Evolutionary conservation across 129 eudicot species (phyloP).

Genomic region (Gnaphalium uliginosum): DNA sequence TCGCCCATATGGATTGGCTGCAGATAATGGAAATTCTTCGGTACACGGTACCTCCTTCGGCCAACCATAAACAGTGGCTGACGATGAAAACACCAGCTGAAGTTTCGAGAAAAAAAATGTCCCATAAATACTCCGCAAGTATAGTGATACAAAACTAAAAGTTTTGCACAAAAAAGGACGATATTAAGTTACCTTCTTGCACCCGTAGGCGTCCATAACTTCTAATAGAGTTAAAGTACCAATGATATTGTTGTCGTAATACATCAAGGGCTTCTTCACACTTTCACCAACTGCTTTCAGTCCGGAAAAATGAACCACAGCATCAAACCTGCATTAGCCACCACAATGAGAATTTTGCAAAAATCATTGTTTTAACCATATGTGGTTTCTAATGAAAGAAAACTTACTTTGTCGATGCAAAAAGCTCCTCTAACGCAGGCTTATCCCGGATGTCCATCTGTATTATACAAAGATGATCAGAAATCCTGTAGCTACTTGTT

Average conservation of each 20-base stretch:
- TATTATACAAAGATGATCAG: conserved; percentile 18
- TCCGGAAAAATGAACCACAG: conserved; percentile 96
- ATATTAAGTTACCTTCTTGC: conserved; percentile 69
- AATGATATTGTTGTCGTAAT: conserved; percentile 70
- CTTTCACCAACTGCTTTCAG: conserved; percentile 98
- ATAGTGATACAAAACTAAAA: not conserved
- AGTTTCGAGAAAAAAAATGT: not conserved
- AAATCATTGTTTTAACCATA: not conserved
- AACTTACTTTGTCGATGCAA: conserved; percentile 65
- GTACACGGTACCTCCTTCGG: conserved; percentile 89
- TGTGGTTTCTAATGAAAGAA: not conserved
- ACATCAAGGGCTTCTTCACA: conserved; percentile 79
- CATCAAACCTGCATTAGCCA: conserved; percentile 73
- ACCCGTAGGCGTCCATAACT: conserved; percentile 91
- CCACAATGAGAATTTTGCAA: not conserved
- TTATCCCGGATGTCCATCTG: conserved; percentile 91
- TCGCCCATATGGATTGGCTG: conserved; percentile 87
- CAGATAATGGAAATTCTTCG: conserved; percentile 75
- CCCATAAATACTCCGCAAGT: not conserved
- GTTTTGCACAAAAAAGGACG: not conserved
- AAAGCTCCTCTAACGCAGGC: conserved; percentile 73
- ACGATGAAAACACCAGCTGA: conserved; percentile 86
- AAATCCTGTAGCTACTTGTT: not conserved
- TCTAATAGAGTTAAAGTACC: conserved; percentile 84
- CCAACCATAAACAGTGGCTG: conserved; percentile 91